Base-by-base conservation (phyloP, 1,139 yeast species). In the Pichia sp. region DNA sequence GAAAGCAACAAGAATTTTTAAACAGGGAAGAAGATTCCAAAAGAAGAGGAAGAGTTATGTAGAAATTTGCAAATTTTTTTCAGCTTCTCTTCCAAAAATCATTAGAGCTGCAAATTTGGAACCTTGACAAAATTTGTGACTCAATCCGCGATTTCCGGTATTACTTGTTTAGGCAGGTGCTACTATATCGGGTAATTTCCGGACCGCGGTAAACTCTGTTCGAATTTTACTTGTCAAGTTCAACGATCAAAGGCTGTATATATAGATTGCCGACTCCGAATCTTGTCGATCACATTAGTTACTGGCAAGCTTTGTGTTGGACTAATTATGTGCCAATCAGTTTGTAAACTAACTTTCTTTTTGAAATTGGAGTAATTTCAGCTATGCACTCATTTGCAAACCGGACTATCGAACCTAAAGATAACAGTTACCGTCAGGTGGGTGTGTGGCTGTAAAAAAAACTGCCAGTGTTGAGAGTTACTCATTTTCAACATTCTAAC, bases 81-180 rank as follows among this genome's bases (percentile, higher is more conserved):
- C 48, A 46, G n/a, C n/a, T 27, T 8, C 17, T 36, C 50, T 27
- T 48, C 45, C 50, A 48, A 17, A 9, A 40, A 27, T 31, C 16
- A n/a, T 17, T 20, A 40, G 24, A n/a, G 14, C 34, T 40, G 43
- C 16, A 38, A 27, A 10, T 40, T 16, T 24, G 16, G 33, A 36
- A 36, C 24, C 30, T 47, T 31, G 31, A 49, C 50, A 44, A 29
- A 34, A 6, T 12, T 30, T 40, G 59, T 58, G 57, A 58, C 57
- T 62, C 59, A 56, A 60, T 59, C 65, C 67, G 66, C 66, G 66
- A 56, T 64, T 64, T 61, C 65, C 67, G 66, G 60, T 53, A 55
- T 65, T 64, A 55, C 67, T 56, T 50, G 49, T 55, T 60, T 45
- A 20, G 50, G 60, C 2, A 57, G 33, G 50, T 12, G 14, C 10